phyloP scores from a whole-genome alignment of 768 basidiomycete genomes.

The Sporobolomyces phaffii region DNA sequence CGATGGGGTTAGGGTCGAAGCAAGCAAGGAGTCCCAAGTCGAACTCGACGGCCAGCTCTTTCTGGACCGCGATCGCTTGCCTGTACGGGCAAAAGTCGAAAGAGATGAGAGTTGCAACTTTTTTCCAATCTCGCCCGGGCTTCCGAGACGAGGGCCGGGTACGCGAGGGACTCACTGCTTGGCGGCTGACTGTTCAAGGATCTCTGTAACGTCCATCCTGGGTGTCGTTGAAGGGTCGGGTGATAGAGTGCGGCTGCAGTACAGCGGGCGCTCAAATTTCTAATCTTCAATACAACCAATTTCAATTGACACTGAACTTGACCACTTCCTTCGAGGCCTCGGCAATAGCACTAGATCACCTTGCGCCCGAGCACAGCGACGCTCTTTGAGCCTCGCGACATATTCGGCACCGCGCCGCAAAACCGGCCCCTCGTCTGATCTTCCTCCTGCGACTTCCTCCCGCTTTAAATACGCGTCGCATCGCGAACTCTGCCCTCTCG shows the following conservation, averaged over 20 bases:
- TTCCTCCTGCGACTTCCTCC: too few relatives aligned
- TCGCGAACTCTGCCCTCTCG: not conserved
- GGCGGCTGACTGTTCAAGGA: constrained; percentile 16
- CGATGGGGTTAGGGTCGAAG: constrained; percentile 80
- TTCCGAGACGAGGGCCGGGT: too few relatives aligned
- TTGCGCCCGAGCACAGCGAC: not conserved
- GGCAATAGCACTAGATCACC: too few relatives aligned
- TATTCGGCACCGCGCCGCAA: too few relatives aligned
- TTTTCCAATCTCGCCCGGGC: not conserved
- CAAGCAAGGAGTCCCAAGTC: constrained; percentile 79
- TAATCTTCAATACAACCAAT: too few relatives aligned
- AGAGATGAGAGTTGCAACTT: not conserved
- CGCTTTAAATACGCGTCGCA: constrained; percentile 20
- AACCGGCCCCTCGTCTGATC: too few relatives aligned
- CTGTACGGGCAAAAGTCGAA: constrained; percentile 46
- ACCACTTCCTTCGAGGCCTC: not conserved
- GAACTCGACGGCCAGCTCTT: constrained; percentile 59
- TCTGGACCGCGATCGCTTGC: constrained; percentile 64
- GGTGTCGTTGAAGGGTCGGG: not conserved
- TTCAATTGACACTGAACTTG: not conserved
- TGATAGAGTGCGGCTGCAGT: not conserved
- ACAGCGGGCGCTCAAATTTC: not conserved
- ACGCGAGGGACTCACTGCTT: constrained; percentile 16
- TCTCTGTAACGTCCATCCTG: constrained; percentile 23
- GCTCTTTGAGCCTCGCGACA: too few relatives aligned